Evolutionary conservation across 352 stramenopile genomes (phyloP), one percentile per base, ranked within the genome.

Genomic region (Phytophthora meadii): DNA sequence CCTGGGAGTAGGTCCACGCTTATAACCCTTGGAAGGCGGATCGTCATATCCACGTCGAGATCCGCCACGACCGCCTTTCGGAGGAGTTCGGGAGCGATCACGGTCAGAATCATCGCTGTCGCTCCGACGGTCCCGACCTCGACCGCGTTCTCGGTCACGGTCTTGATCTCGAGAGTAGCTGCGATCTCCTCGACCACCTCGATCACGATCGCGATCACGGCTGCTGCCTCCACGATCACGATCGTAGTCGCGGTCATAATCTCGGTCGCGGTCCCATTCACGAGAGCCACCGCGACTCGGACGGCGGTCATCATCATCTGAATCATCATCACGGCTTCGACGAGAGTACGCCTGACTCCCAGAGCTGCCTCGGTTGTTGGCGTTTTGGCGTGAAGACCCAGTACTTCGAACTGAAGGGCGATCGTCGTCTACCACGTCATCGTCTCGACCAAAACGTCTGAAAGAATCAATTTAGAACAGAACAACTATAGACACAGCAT

Each of bases 381-480:
- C 42, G 36, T 19, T 76, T 47, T 64, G 69, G 2, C 61, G 59
- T 6, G 51, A 57, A 28, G 46, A 70, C 27, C 56, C 73, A 39
- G 56, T 39, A 27, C 70, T 63, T 15, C 76, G 69, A 12, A 59
- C 64, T 10, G 67, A 46, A 4, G 61, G 58, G 4, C 78, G 65
- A 49, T 87, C 81, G 39, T 90, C 84, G 17, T 92, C 52, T 12
- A 61, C 60, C 30, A 88, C 86, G 10, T 92, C 85, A 19, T 92
- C 81, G 17, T 89, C 85, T 32, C 77, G 84, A 19, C 86, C 86
- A 56, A 94, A 94, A 41, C 86, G 86, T 1, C 86, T 94, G 30
- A 30, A 5, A 39, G 37, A 42, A 22, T 10, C 4, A 8, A 17
- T 1, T 61, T 22, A 52, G 36, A 48, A 46, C n/a, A 12, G 14